Conservation (phyloP, 352 stramenopile species). For the Pythium utonaiense region DNA sequence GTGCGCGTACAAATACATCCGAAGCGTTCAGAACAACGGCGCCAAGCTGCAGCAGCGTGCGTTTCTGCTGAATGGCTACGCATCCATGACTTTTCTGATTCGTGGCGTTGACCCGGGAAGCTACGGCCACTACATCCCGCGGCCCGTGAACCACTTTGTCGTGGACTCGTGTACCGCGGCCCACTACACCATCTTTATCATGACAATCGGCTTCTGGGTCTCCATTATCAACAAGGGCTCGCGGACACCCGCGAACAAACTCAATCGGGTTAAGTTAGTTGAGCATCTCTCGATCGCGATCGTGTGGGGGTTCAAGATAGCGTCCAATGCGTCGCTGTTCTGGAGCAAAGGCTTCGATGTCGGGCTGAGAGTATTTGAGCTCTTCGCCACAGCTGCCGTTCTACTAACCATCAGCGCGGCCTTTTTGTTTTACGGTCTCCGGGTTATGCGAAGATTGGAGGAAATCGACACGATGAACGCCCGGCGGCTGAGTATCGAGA, state of each 20-base stretch:
- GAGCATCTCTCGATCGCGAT: slow-evolving; percentile 28
- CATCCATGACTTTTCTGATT: slow-evolving; percentile 44
- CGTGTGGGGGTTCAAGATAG: slow-evolving; percentile 40
- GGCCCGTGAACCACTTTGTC: slow-evolving; percentile 39
- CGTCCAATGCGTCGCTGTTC: slow-evolving; percentile 27
- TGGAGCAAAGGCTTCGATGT: slow-evolving; percentile 35
- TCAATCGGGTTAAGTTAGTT: slow-evolving; percentile 26
- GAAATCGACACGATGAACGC: slow-evolving; percentile 34
- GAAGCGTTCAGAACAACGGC: slow-evolving; percentile 23
- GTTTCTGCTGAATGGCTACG: slow-evolving; percentile 51
- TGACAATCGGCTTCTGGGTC: slow-evolving; percentile 54
- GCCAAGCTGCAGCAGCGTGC: slow-evolving; percentile 46
- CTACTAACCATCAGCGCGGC: slow-evolving; percentile 24
- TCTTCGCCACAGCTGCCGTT: slow-evolving; percentile 23
- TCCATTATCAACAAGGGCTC: slow-evolving; percentile 51
- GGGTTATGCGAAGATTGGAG: slow-evolving; percentile 40
- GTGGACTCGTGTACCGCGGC: slow-evolving; percentile 56
- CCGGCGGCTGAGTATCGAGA: slow-evolving; percentile 19
- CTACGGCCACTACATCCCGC: slow-evolving; percentile 48
- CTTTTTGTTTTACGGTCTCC: slow-evolving; percentile 30
- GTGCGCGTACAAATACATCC: slow-evolving; percentile 45
- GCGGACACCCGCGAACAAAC: slow-evolving; percentile 24
- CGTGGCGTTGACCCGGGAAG: slow-evolving; percentile 48
- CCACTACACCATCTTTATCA: slow-evolving; percentile 56
- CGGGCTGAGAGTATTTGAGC: slow-evolving; percentile 25